Percentiles rank a stretch among this genome's conserved stretches.
Evolutionary conservation across 2,329 filamentous ascomycete species (phyloP).

Genomic region (Colletotrichum tabaci): DNA sequence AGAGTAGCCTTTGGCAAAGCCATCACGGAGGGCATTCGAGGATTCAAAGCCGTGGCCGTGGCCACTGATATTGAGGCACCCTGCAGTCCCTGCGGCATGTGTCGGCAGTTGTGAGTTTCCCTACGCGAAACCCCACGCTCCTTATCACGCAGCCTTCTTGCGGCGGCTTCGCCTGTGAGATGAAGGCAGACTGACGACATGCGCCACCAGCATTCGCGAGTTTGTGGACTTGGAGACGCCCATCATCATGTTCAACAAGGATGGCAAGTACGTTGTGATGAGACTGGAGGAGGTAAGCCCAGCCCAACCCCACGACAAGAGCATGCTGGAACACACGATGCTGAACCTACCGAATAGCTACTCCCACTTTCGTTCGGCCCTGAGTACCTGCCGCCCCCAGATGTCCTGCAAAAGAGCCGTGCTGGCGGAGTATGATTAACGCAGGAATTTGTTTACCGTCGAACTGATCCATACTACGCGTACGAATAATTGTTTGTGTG

Average conservation of each 20-base stretch:
- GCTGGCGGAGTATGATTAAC: constrained; percentile 1
- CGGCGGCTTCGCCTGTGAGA: neutral
- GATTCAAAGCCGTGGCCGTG: constrained; percentile 86
- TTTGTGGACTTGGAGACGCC: constrained; percentile 80
- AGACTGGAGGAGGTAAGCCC: constrained; percentile 75
- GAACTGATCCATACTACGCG: too few species aligned
- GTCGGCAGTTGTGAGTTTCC: constrained; percentile 84
- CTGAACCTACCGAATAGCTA: constrained; percentile 61
- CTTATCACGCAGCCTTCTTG: neutral
- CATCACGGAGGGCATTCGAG: constrained; percentile 70
- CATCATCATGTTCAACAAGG: constrained; percentile 93
- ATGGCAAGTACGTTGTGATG: constrained; percentile 79
- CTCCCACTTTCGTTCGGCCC: constrained; percentile 79
- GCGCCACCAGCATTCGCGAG: constrained; percentile 77
- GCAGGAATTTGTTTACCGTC: neutral
- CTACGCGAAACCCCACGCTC: neutral
- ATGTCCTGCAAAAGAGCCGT: constrained; percentile 41
- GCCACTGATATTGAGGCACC: constrained; percentile 82
- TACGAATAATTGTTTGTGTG: neutral
- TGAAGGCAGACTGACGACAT: constrained; percentile 15
- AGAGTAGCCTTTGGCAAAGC: constrained; percentile 89
- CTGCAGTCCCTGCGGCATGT: constrained; percentile 93
- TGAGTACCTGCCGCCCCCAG: constrained; percentile 65
- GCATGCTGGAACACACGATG: neutral
- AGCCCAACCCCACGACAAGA: constrained; percentile 42